Percentiles rank a stretch among this genome's conserved stretches.
Conservation (phyloP, 1,284 basidiomycete species). For the Termitomyces sp. region DNA sequence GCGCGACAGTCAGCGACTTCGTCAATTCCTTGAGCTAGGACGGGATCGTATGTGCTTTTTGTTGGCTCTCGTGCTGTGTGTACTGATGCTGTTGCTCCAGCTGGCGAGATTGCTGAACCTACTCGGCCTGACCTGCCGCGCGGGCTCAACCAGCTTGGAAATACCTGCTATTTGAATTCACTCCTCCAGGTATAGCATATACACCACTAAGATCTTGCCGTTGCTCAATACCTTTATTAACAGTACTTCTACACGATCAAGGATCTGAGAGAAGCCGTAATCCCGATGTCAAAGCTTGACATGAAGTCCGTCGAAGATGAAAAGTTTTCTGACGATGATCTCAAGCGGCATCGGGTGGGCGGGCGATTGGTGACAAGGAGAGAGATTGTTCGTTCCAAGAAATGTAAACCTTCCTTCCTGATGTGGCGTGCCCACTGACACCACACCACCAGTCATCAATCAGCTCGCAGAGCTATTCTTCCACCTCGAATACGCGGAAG, state of each 20-base stretch:
- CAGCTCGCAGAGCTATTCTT: slow-evolving; percentile 78
- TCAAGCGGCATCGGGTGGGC: slow-evolving; percentile 80
- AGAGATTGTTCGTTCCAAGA: slow-evolving; percentile 79
- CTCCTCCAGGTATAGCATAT: slow-evolving; percentile 56
- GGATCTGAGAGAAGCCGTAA: slow-evolving; percentile 75
- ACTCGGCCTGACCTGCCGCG: slow-evolving; percentile 69
- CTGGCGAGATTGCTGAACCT: slow-evolving; percentile 51
- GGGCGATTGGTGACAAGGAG: slow-evolving; percentile 76
- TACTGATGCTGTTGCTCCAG: slow-evolving; percentile 29
- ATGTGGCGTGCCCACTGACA: slow-evolving; percentile 5
- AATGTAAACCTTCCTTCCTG: slow-evolving; percentile 50
- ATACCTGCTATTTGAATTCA: slow-evolving; percentile 91
- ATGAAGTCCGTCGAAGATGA: slow-evolving; percentile 57
- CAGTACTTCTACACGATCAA: slow-evolving; percentile 96
- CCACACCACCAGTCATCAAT: slow-evolving; percentile 55
- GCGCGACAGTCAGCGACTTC: slow-evolving; percentile 68
- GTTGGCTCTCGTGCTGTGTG: background rate
- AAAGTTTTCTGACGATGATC: slow-evolving; percentile 71
- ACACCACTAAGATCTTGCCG: background rate
- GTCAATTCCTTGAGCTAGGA: slow-evolving; percentile 61
- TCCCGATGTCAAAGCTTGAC: slow-evolving; percentile 53
- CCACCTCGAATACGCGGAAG: slow-evolving; percentile 66
- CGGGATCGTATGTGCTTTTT: slow-evolving; percentile 56
- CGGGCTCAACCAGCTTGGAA: slow-evolving; percentile 88
- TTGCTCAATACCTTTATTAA: background rate